Evolutionary conservation across 306 rosid genomes (phyloP).

Genomic region (Delonix regia): DNA sequence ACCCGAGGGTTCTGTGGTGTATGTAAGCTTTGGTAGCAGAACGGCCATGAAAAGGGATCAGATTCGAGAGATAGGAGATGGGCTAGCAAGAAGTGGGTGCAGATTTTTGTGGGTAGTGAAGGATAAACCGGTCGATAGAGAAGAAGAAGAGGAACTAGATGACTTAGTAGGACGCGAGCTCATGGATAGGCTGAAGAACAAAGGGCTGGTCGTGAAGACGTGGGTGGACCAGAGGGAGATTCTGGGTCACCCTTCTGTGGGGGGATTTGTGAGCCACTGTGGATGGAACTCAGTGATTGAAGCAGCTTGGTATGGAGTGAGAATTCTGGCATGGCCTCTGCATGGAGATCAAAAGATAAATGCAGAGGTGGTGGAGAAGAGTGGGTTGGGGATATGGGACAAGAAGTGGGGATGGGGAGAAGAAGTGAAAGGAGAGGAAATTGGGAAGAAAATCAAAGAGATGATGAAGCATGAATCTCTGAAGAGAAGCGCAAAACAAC

Average conservation of each 20-base stretch:
- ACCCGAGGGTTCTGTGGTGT: constrained; percentile 48
- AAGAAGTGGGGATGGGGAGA: constrained; percentile 3
- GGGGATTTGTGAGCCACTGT: constrained; percentile 56
- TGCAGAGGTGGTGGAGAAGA: constrained; percentile 31
- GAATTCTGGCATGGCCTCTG: constrained; percentile 7
- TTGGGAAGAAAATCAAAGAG: constrained; percentile 46
- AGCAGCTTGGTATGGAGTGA: constrained; percentile 46
- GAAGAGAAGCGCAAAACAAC: constrained; percentile 12
- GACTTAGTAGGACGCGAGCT: constrained; percentile 29
- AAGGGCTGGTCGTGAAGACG: constrained; percentile 43
- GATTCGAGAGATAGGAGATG: constrained; percentile 49
- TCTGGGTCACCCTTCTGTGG: constrained; percentile 41
- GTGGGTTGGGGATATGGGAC: constrained; percentile 9
- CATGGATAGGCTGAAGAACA: constrained; percentile 27
- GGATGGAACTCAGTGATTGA: constrained; percentile 56
- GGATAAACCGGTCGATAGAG: constrained; percentile 37
- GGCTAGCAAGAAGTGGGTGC: constrained; percentile 49
- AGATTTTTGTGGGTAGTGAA: constrained; percentile 62
- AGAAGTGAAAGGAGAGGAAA: constrained; percentile 32
- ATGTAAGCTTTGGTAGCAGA: constrained; percentile 46
- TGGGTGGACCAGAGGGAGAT: constrained; percentile 52
- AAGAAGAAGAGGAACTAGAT: constrained; percentile 19
- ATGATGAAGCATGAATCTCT: constrained; percentile 45
- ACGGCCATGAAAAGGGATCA: constrained; percentile 42
- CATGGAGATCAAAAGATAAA: constrained; percentile 11